Conservation (phyloP, 2,329 filamentous ascomycete species). For the Hypoxylon sp. region DNA sequence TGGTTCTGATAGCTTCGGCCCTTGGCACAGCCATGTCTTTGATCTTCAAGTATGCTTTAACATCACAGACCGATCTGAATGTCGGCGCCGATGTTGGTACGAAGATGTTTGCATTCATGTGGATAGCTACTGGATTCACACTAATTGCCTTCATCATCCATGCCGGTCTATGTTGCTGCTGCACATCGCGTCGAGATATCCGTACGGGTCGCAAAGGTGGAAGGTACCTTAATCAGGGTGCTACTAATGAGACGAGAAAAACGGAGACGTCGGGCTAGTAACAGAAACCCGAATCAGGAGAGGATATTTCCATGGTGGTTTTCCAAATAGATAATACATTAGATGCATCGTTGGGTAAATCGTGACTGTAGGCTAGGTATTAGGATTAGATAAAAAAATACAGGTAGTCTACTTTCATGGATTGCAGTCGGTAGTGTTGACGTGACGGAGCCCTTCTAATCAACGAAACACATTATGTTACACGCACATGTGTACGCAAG, state of each 20-base stretch:
- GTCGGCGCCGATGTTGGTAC: slow-evolving; percentile 78
- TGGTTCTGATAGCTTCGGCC: slow-evolving; percentile 77
- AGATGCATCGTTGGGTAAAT: slow-evolving; percentile 15
- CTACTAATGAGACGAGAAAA: slow-evolving; percentile 23
- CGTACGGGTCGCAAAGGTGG: slow-evolving; percentile 56
- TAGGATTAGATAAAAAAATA: slow-evolving; percentile 8
- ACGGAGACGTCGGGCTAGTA: slow-evolving; percentile 37
- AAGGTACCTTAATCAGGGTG: slow-evolving; percentile 33
- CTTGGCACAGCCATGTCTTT: slow-evolving; percentile 88
- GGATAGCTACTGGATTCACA: slow-evolving; percentile 79
- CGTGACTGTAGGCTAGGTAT: slow-evolving; percentile 17
- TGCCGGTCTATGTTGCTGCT: slow-evolving; percentile 83
- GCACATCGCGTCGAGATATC: slow-evolving; percentile 70
- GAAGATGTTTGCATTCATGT: slow-evolving; percentile 90
- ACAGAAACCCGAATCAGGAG: not conserved
- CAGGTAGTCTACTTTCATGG: not conserved
- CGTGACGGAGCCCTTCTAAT: not conserved
- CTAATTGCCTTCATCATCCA: slow-evolving; percentile 81
- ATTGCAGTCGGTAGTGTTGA: not conserved
- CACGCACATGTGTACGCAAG: not conserved
- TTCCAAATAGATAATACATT: not conserved
- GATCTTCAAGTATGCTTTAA: slow-evolving; percentile 84
- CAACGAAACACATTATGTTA: not conserved
- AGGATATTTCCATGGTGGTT: not conserved
- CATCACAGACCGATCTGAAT: slow-evolving; percentile 79